Percentiles rank a stretch among this genome's conserved stretches.
Evolutionary conservation across 1,284 basidiomycete species (phyloP).

Genomic region (Blastosporella zonata): DNA sequence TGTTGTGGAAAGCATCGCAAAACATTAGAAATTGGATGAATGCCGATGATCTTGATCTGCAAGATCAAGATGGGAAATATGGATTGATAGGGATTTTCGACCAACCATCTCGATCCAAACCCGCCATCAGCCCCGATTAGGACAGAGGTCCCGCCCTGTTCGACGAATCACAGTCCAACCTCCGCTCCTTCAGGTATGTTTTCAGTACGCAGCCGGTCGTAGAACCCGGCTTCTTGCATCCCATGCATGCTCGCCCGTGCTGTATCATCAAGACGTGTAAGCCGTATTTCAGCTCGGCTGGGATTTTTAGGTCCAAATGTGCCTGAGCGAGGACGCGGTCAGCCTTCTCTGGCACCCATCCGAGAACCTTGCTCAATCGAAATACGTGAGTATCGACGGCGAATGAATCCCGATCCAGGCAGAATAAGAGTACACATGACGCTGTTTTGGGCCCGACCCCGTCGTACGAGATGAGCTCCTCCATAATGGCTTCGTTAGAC

Average conservation of each 20-base stretch:
- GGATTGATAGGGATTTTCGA: not conserved
- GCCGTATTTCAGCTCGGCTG: slow-evolving; percentile 64
- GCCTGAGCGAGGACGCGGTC: slow-evolving; percentile 67
- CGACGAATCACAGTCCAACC: not conserved
- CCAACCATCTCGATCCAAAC: slow-evolving; percentile 4
- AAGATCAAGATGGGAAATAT: not conserved
- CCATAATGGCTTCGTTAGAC: slow-evolving; percentile 63
- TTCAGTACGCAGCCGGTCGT: slow-evolving; percentile 30
- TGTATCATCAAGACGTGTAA: slow-evolving; percentile 71
- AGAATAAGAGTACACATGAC: slow-evolving; percentile 76
- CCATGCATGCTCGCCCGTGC: slow-evolving; percentile 57
- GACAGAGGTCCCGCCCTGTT: slow-evolving; percentile 1
- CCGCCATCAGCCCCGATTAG: slow-evolving; percentile 2
- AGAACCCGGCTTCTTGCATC: slow-evolving; percentile 41
- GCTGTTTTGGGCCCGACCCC: slow-evolving; percentile 81
- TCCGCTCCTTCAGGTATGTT: slow-evolving; percentile 25
- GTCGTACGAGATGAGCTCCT: slow-evolving; percentile 62
- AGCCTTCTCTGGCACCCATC: slow-evolving; percentile 66
- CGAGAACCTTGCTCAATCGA: slow-evolving; percentile 60
- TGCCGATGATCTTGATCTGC: slow-evolving; percentile 8
- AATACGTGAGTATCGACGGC: slow-evolving; percentile 79
- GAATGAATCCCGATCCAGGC: slow-evolving; percentile 68
- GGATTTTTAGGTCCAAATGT: slow-evolving; percentile 64
- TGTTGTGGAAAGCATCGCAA: too few relatives aligned
- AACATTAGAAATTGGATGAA: too few relatives aligned